Evolutionary conservation across 805 yeast species (phyloP).

Genomic region (Pichia thaimueangensis): DNA sequence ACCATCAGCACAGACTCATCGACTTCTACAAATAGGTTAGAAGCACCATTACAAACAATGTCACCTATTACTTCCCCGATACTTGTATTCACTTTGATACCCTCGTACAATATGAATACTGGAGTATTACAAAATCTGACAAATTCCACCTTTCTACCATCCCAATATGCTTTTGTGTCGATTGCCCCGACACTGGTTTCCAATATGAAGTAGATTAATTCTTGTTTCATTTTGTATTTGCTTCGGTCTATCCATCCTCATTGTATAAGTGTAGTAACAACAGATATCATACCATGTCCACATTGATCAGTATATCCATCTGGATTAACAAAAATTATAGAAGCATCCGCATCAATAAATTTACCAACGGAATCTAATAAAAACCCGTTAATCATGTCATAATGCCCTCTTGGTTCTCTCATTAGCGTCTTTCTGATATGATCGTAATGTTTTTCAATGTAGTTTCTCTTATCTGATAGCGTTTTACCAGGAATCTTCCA

Average conservation of each 20-base stretch:
- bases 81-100: constrained; percentile 14
- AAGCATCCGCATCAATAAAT: constrained; percentile 19
- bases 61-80: constrained; percentile 21
- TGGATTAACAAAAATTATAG: constrained; percentile 22
- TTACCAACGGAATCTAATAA: constrained; percentile 17
- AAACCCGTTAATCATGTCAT: constrained; percentile 27
- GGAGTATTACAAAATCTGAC: constrained; percentile 23
- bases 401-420: constrained; percentile 27
- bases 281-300: constrained; percentile 27
- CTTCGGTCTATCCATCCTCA: constrained; percentile 17
- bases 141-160: constrained; percentile 20
- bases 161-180: constrained; percentile 20
- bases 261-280: constrained; percentile 18
- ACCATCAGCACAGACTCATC: constrained; percentile 12
- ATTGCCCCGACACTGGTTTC: constrained; percentile 26
- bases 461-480: constrained; percentile 19
- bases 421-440: constrained; percentile 21
- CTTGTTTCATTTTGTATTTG: constrained; percentile 18
- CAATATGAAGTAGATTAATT: constrained; percentile 16
- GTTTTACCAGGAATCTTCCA: constrained; percentile 18
- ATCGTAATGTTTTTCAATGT: constrained; percentile 18
- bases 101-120: constrained; percentile 16
- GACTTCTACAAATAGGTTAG: constrained; percentile 20
- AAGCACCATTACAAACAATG: constrained; percentile 25
- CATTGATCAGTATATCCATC: constrained; percentile 27